Conservation (phyloP, 2,329 filamentous ascomycete genomes). For the Fusarium sp. region DNA sequence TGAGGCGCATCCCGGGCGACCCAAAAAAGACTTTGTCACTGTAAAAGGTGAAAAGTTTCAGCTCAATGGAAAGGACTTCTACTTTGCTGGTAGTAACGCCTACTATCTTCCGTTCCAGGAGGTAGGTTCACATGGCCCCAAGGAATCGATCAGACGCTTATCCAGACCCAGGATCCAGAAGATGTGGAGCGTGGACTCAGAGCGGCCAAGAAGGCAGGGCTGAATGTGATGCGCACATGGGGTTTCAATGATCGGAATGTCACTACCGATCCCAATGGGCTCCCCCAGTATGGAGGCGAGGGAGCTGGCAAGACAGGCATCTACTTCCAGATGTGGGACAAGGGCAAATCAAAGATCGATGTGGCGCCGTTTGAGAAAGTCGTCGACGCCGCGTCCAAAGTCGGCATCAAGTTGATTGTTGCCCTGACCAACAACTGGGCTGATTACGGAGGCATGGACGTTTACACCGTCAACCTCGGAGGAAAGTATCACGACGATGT, state of each 20-base stretch:
- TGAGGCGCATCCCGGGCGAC: conserved; percentile 5
- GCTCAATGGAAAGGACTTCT: conserved; percentile 61
- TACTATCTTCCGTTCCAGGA: conserved; percentile 64
- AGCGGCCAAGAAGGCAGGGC: conserved; percentile 30
- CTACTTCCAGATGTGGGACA: conserved; percentile 22
- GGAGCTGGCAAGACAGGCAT: conserved; percentile 66
- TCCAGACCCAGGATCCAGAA: conserved; percentile 59
- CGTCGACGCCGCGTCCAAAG: conserved; percentile 58
- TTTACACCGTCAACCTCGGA: conserved; percentile 70
- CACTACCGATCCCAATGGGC: conserved; percentile 21
- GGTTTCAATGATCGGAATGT: conserved; percentile 36
- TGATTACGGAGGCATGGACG: conserved; percentile 73
- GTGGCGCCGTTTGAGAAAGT: conserved; percentile 27
- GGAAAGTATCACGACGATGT: conserved; percentile 61
- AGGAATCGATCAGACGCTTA: not conserved
- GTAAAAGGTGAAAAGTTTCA: conserved; percentile 50
- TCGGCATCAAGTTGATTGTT: conserved; percentile 68
- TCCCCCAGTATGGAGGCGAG: conserved; percentile 62
- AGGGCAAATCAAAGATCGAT: conserved; percentile 33
- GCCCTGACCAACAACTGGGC: conserved; percentile 73
- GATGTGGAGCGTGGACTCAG: conserved; percentile 23
- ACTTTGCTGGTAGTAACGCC: conserved; percentile 69
- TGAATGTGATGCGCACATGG: conserved; percentile 32
- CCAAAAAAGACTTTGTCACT: conserved; percentile 48
- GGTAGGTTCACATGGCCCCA: not conserved